phyloP scores from a whole-genome alignment of 129 eudicot genomes.

The Kitagawia praeruptora region DNA sequence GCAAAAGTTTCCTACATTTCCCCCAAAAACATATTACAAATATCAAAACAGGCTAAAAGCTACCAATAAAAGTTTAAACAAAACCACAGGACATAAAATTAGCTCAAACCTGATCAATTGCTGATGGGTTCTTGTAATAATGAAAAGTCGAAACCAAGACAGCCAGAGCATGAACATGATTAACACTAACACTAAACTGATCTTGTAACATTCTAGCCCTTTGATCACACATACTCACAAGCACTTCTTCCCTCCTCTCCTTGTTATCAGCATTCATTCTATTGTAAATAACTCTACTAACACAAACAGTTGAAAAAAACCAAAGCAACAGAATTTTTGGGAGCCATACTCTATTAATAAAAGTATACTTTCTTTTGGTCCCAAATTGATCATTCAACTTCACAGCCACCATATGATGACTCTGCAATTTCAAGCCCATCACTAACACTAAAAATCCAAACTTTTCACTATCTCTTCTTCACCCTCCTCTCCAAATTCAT shows the following conservation, averaged over 20 bases:
- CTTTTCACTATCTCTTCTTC: conserved; percentile 3
- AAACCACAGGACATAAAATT: background rate
- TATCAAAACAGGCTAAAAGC: background rate
- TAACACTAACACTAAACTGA: conserved; percentile 72
- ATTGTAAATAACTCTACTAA: conserved; percentile 24
- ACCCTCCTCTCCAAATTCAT: conserved; percentile 20
- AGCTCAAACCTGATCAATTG: conserved; percentile 66
- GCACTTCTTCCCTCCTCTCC: conserved; percentile 54
- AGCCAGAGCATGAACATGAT: conserved; percentile 87
- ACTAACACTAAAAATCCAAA: background rate
- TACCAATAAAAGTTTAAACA: background rate
- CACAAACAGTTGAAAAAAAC: conserved; percentile 26
- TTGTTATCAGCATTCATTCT: conserved; percentile 42
- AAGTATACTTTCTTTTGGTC: conserved; percentile 33
- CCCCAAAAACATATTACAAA: conserved; percentile 6
- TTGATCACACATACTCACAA: conserved; percentile 79
- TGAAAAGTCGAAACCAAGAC: conserved; percentile 77
- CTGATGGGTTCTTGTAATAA: conserved; percentile 62
- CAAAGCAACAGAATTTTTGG: conserved; percentile 30
- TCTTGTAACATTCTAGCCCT: conserved; percentile 89
- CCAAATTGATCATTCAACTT: conserved; percentile 45
- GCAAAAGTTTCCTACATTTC: conserved; percentile 73
- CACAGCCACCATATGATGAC: conserved; percentile 55
- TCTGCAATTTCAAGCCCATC: conserved; percentile 51
- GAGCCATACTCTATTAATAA: conserved; percentile 28